These are phyloP conservation scores for Raffaelea ambrosiae DNA, from an alignment of 2,329 filamentous ascomycete species.

Conservation along the genomic window DNA sequence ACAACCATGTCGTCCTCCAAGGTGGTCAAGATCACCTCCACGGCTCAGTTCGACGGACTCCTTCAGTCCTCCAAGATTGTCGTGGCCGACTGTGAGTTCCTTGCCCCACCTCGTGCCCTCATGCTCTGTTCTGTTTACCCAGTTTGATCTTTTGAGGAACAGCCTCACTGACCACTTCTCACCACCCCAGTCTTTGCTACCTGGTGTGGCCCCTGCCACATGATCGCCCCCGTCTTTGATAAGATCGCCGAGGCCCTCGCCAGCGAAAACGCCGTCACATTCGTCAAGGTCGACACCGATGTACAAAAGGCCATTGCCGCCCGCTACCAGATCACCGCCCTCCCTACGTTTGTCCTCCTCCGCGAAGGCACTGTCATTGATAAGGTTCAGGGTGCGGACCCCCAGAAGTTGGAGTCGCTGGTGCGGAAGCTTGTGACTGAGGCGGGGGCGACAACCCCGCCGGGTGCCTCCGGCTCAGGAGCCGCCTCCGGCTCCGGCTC, in stretches of 20 bases:
- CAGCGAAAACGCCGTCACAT: constrained; percentile 64
- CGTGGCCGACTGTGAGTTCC: constrained; percentile 74
- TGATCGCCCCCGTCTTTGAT: constrained; percentile 77
- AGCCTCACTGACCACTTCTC: neutral
- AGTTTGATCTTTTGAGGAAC: no score
- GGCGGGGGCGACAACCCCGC: constrained; percentile 18
- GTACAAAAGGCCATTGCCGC: constrained; percentile 63
- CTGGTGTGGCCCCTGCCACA: constrained; percentile 78
- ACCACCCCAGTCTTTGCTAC: constrained; percentile 66
- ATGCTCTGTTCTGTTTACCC: constrained; percentile 5
- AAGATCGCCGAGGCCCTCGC: constrained; percentile 64
- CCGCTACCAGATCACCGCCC: constrained; percentile 64
- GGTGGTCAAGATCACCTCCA: constrained; percentile 31
- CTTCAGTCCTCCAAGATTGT: constrained; percentile 69
- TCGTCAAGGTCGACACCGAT: constrained; percentile 58
- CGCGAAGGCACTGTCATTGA: constrained; percentile 60
- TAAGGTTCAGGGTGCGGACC: constrained; percentile 67
- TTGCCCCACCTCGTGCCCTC: constrained; percentile 15
- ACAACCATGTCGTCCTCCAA: constrained; percentile 20
- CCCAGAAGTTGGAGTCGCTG: constrained; percentile 58
- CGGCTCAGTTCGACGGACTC: constrained; percentile 57
- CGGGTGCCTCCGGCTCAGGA: constrained; percentile 38
- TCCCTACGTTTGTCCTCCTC: constrained; percentile 91
- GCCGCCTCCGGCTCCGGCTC: constrained; percentile 30
- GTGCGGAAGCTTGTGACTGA: constrained; percentile 65